These are phyloP conservation scores for Betula pendula DNA, from an alignment of 306 rosid genomes.

Conservation along the genomic window DNA sequence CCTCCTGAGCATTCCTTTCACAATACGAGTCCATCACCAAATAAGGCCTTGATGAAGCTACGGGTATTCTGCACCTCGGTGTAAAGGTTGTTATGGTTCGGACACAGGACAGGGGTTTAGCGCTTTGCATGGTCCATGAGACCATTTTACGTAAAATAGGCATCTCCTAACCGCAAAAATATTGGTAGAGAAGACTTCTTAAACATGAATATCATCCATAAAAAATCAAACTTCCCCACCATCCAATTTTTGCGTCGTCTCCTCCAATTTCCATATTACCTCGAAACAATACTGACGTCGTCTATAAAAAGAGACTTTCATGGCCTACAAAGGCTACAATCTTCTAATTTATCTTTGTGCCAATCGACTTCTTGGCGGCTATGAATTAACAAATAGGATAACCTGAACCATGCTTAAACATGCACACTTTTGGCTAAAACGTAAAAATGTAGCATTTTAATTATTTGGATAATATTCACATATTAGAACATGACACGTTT, in stretches of 20 bases:
- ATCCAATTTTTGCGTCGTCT: background rate
- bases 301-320: background rate
- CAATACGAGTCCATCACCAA: conserved; percentile 25
- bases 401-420: background rate
- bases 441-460: background rate
- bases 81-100: conserved; percentile 29
- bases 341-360: background rate
- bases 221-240: background rate
- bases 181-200: background rate
- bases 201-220: background rate
- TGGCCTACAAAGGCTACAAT: background rate
- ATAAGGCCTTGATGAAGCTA: conserved; percentile 15
- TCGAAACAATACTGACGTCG: background rate
- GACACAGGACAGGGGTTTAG: conserved; percentile 19
- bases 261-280: background rate
- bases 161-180: conserved; percentile 15
- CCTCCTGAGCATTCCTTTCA: conserved; percentile 23
- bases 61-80: conserved; percentile 3
- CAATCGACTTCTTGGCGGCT: background rate
- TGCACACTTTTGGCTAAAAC: background rate
- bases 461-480: background rate
- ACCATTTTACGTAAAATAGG: conserved; percentile 12
- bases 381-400: background rate
- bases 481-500: background rate
- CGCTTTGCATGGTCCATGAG: conserved; percentile 26